Percentiles rank a stretch among this genome's conserved stretches.
phyloP scores from a whole-genome alignment of 2,329 filamentous ascomycete genomes.

The Colletotrichum sp. region DNA sequence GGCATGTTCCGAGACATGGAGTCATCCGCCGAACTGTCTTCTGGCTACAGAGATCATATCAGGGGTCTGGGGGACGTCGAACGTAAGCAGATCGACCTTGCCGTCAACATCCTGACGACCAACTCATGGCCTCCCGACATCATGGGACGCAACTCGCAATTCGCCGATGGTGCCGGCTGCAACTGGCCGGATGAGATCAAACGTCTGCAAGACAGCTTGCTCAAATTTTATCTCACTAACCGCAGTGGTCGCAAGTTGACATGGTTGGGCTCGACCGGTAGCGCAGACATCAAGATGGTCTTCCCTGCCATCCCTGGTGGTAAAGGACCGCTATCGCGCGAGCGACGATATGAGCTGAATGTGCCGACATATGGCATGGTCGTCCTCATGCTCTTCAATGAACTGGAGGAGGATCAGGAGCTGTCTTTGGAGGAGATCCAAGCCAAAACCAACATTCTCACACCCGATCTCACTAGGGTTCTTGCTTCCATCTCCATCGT shows the following conservation, averaged over 20 bases:
- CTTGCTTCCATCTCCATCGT: slow-evolving; percentile 83
- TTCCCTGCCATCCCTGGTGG: slow-evolving; percentile 78
- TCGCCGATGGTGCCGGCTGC: slow-evolving; percentile 59
- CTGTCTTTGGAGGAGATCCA: slow-evolving; percentile 80
- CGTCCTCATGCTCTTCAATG: slow-evolving; percentile 88
- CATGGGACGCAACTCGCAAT: slow-evolving; percentile 67
- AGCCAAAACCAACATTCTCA: slow-evolving; percentile 78
- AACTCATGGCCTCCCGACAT: slow-evolving; percentile 96
- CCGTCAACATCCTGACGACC: slow-evolving; percentile 84
- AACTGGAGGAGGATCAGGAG: slow-evolving; percentile 58
- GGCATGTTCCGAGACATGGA: slow-evolving; percentile 98
- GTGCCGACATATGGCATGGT: slow-evolving; percentile 94
- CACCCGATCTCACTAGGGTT: slow-evolving; percentile 74
- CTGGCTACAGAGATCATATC: slow-evolving; percentile 75
- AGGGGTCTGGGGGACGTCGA: slow-evolving; percentile 53
- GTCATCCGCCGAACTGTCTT: slow-evolving; percentile 81
- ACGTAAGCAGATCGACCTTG: slow-evolving; percentile 75
- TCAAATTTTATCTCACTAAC: slow-evolving; percentile 85
- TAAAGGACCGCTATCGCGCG: slow-evolving; percentile 62
- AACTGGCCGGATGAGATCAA: slow-evolving; percentile 79
- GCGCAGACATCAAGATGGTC: slow-evolving; percentile 82
- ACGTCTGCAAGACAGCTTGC: slow-evolving; percentile 81
- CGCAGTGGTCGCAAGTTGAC: slow-evolving; percentile 88
- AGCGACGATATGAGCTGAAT: slow-evolving; percentile 85
- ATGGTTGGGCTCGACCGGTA: slow-evolving; percentile 76